phyloP scores from a whole-genome alignment of 345 rosid genomes.

The Moringa oleifera region DNA sequence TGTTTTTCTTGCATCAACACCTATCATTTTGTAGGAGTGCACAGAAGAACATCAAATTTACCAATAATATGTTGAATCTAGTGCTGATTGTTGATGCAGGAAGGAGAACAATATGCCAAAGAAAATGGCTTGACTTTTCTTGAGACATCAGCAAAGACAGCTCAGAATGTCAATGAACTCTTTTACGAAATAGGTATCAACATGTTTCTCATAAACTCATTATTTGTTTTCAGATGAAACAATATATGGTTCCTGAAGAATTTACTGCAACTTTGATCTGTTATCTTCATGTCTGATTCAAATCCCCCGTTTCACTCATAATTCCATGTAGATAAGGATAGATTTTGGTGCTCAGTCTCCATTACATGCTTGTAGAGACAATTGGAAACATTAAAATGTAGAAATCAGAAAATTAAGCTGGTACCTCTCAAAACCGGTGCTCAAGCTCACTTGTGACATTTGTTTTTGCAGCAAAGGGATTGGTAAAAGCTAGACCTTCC shows the following conservation, averaged over 20 bases:
- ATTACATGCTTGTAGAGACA: too few relatives aligned
- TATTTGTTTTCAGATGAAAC: too few relatives aligned
- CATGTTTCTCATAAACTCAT: neutral
- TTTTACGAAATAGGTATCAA: constrained; percentile 65
- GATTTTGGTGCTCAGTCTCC: too few relatives aligned
- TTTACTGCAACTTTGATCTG: too few relatives aligned
- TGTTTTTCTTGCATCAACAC: too few relatives aligned
- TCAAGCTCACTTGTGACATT: constrained; percentile 1
- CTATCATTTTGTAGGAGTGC: too few relatives aligned
- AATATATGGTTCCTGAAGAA: too few relatives aligned
- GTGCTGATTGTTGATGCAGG: constrained; percentile 33
- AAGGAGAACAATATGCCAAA: constrained; percentile 56
- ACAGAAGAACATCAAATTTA: neutral
- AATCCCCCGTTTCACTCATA: too few relatives aligned
- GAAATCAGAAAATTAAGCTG: too few relatives aligned
- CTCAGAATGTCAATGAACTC: constrained; percentile 70
- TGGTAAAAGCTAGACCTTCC: constrained; percentile 54
- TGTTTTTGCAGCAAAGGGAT: constrained; percentile 51
- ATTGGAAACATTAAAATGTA: too few relatives aligned
- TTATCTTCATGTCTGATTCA: too few relatives aligned
- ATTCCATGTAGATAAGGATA: too few relatives aligned
- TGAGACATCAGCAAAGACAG: constrained; percentile 69
- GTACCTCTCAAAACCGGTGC: neutral
- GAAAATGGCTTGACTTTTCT: constrained; percentile 61
- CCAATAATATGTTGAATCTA: neutral